A percentile compares a stretch with the other conserved stretches of the same genome.
Conservation (phyloP, 2,329 filamentous ascomycete genomes). For the Monosporascus sp. region DNA sequence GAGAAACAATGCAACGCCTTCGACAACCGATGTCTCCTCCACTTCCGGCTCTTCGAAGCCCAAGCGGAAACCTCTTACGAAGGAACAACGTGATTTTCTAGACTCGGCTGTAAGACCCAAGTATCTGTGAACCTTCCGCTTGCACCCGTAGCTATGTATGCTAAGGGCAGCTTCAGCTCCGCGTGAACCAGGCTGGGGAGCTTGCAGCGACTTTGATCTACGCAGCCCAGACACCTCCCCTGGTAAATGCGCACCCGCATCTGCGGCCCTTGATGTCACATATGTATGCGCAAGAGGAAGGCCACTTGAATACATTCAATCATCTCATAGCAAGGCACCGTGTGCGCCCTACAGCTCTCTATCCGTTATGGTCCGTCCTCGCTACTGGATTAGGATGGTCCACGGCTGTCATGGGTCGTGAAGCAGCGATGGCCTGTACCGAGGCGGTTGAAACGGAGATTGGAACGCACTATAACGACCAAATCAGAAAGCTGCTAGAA, state of each 20-base stretch:
- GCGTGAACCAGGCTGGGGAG: constrained; percentile 96
- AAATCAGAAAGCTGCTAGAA: constrained; percentile 74
- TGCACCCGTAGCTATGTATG: background rate
- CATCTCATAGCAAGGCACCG: constrained; percentile 76
- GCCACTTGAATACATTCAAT: constrained; percentile 84
- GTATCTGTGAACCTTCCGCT: constrained; percentile 1
- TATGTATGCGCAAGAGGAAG: constrained; percentile 96
- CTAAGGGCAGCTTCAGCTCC: constrained; percentile 49
- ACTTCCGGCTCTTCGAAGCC: constrained; percentile 26
- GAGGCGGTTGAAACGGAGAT: constrained; percentile 99
- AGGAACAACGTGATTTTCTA: constrained; percentile 68
- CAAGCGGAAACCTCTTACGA: constrained; percentile 57
- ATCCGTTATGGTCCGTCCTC: constrained; percentile 79
- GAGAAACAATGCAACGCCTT: constrained; percentile 14
- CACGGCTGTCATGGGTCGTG: constrained; percentile 81
- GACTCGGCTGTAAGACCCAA: constrained; percentile 57
- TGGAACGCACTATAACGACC: constrained; percentile 89
- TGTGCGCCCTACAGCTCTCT: constrained; percentile 86
- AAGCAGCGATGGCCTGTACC: constrained; percentile 97
- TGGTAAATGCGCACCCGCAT: constrained; percentile 76
- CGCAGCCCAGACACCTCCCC: constrained; percentile 76
- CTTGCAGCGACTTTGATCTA: constrained; percentile 96
- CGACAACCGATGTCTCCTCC: constrained; percentile 15
- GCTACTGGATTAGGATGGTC: constrained; percentile 82
- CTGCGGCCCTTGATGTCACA: constrained; percentile 88